Base-by-base conservation (phyloP, 352 stramenopile species). In the Globisporangium heterothallicum region DNA sequence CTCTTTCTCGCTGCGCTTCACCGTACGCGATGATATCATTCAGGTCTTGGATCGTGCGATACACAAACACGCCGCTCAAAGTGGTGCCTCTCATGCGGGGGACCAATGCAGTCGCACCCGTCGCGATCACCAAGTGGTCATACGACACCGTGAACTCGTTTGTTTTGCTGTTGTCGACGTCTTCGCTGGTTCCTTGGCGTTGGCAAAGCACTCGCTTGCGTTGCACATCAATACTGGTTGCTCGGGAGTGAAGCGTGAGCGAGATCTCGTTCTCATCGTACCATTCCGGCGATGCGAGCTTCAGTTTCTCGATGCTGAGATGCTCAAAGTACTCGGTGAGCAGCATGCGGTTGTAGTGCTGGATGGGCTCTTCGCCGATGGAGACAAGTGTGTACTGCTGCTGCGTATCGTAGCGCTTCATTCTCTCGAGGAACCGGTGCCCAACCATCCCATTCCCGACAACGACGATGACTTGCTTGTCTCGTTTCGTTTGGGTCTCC, bases 321-420 rank as follows among this genome's bases (percentile, higher is more conserved):
- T 95, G 95, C 64, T 96, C 88, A 70, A 97, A 97, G 74, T 95
- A 97, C 40, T 87, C 86, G 50, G 84, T 96, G 3, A 97, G 73
- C 53, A 88, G 78, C 68, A 97, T 94, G 38, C 91, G 86, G 67
- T 97, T 96, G 72, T 97, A 97, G 50, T 93, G 88, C 44, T 87
- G 71, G 21, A 85, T 67, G 24, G 76, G 84, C 64, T 97, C 91
- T 58, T 97, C 91, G 49, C 91, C 95, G 65, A 97, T 96, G 2
- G 88, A 94, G 40, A 91, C 71, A 46, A 97, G 77, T 49, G 78
- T 71, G 48, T 74, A 92, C 49, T 76, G 68, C 24, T 77, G 68
- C 26, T 56, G 47, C 0, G 53, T 61, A 60, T 93, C 81, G 53
- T 91, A 73, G 32, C 85, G 70, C 45, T 60, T 68, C 26, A 79